These are phyloP conservation scores for Leishmania mexicana DNA, from an alignment of 208 protist species.

Conservation along the genomic window DNA sequence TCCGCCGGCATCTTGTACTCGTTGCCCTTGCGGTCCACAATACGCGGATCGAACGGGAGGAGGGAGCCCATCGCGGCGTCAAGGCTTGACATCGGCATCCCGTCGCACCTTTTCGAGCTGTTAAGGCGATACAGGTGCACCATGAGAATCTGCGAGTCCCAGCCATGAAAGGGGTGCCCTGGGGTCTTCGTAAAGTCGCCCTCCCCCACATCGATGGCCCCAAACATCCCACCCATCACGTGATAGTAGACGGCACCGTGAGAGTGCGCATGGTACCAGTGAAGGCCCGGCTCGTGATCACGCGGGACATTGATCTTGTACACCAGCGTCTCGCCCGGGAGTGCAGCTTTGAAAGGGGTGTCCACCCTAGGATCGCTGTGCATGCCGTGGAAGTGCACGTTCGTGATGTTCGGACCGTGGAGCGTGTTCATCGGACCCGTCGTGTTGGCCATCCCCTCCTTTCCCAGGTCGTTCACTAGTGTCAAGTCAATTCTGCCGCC, in stretches of 20 bases:
- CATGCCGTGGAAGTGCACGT: constrained; percentile 86
- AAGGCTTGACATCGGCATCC: constrained; percentile 45
- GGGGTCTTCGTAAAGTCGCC: constrained; percentile 42
- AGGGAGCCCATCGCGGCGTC: constrained; percentile 53
- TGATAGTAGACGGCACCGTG: constrained; percentile 78
- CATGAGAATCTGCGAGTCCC: constrained; percentile 52
- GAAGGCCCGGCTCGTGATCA: constrained; percentile 75
- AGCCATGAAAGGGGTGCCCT: constrained; percentile 42
- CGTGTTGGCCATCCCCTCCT: constrained; percentile 24
- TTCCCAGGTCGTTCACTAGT: constrained; percentile 62
- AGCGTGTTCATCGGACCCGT: constrained; percentile 50
- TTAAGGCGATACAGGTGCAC: constrained; percentile 80
- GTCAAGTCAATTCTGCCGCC: constrained; percentile 70
- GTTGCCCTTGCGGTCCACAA: constrained; percentile 43
- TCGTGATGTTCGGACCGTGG: constrained; percentile 78
- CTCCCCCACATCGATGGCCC: constrained; percentile 72
- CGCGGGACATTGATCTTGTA: constrained; percentile 77
- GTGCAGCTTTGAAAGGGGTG: constrained; percentile 62
- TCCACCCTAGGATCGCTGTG: constrained; percentile 75
- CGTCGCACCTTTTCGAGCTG: constrained; percentile 55
- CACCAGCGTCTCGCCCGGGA: constrained; percentile 40
- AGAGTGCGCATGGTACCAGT: constrained; percentile 89
- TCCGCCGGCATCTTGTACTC: constrained; percentile 49
- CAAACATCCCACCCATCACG: constrained; percentile 85
- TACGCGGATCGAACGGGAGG: constrained; percentile 51